A percentile compares a stretch with the other conserved stretches of the same genome.
These are phyloP conservation scores for Penicillium odoratum DNA, from an alignment of 495 filamentous ascomycete species.

Conservation along the genomic window DNA sequence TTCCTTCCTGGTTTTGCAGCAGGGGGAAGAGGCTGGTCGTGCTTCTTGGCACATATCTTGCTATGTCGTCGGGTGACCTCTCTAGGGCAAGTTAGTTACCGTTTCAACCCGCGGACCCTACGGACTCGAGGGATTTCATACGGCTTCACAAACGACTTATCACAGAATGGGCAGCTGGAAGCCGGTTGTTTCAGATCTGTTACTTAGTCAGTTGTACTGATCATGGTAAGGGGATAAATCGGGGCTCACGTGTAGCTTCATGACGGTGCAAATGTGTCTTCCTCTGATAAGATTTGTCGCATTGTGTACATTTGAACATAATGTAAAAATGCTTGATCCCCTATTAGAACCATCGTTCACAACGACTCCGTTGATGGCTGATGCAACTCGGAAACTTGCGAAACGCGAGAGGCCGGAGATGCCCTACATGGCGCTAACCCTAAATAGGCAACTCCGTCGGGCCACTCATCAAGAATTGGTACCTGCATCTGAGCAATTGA, in stretches of 20 bases:
- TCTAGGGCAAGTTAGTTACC: slow-evolving; percentile 13
- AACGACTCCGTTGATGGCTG: background rate
- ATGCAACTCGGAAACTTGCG: background rate
- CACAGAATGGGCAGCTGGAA: slow-evolving; percentile 39
- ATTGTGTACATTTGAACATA: slow-evolving; percentile 38
- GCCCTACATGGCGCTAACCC: background rate
- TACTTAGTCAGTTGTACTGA: slow-evolving; percentile 15
- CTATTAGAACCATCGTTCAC: background rate
- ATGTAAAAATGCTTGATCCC: background rate
- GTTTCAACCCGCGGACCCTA: background rate
- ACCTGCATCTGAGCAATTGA: too few relatives aligned
- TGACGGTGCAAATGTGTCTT: slow-evolving; percentile 36
- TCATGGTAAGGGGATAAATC: background rate
- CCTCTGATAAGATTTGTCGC: slow-evolving; percentile 34
- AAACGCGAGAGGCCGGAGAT: background rate
- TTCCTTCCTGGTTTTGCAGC: slow-evolving; percentile 37
- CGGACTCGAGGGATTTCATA: slow-evolving; percentile 6
- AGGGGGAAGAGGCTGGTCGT: slow-evolving; percentile 32
- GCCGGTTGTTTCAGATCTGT: slow-evolving; percentile 29
- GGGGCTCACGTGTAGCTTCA: slow-evolving; percentile 30
- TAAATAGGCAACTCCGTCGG: background rate
- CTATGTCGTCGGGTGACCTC: slow-evolving; percentile 40
- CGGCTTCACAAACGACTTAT: slow-evolving; percentile 38
- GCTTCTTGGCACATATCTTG: slow-evolving; percentile 37
- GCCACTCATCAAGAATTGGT: background rate